Conservation (phyloP, 2,329 filamentous ascomycete species). For the Pseudocercospora fuligena region DNA sequence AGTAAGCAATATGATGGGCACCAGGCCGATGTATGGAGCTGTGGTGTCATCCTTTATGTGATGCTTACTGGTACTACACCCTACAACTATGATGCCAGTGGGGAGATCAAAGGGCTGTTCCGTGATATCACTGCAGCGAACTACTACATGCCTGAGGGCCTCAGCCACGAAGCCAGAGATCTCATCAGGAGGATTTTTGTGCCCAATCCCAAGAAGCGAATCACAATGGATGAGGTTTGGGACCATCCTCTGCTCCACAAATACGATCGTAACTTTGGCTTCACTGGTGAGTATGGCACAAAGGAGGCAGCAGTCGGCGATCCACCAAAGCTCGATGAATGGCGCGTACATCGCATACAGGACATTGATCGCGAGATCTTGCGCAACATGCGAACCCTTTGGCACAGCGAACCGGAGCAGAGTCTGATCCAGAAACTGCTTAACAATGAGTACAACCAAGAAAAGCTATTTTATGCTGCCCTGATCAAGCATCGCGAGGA, state of each 20-base stretch:
- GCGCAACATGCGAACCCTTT: slow-evolving; percentile 84
- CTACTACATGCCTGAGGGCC: slow-evolving; percentile 51
- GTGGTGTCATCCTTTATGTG: slow-evolving; percentile 87
- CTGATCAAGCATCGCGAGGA: slow-evolving; percentile 81
- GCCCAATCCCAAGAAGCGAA: slow-evolving; percentile 76
- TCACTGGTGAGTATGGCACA: slow-evolving; percentile 61
- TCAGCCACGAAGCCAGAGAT: slow-evolving; percentile 73
- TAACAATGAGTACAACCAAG: slow-evolving; percentile 69
- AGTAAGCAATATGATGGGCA: slow-evolving; percentile 80
- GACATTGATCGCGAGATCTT: slow-evolving; percentile 83
- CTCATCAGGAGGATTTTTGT: slow-evolving; percentile 81
- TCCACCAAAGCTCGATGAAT: slow-evolving; percentile 63
- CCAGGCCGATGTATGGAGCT: slow-evolving; percentile 91
- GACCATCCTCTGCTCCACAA: slow-evolving; percentile 82
- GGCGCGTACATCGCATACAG: slow-evolving; percentile 63
- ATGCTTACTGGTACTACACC: slow-evolving; percentile 83
- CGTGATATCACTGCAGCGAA: slow-evolving; percentile 56
- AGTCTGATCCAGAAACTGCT: slow-evolving; percentile 71
- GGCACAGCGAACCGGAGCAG: slow-evolving; percentile 82
- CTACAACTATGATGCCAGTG: slow-evolving; percentile 69
- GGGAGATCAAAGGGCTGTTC: slow-evolving; percentile 68
- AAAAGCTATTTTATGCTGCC: slow-evolving; percentile 90
- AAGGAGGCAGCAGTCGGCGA: slow-evolving; percentile 57
- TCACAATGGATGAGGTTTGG: slow-evolving; percentile 83
- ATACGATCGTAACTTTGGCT: slow-evolving; percentile 73